Evolutionary conservation across 75 land plant species (phyloP).

Genomic region (Pinus tabuliformis): DNA sequence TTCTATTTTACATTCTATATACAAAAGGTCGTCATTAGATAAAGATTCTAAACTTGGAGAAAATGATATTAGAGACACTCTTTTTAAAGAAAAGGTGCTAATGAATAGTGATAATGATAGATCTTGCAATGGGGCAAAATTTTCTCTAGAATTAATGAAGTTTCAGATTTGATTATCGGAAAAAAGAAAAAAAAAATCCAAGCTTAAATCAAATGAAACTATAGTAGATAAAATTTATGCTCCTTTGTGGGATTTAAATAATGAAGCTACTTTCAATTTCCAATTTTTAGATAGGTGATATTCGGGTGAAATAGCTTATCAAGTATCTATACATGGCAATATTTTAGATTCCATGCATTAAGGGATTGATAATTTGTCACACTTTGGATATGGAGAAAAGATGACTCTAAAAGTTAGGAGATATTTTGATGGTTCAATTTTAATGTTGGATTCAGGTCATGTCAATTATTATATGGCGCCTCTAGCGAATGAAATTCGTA

Average conservation of each 20-base stretch:
- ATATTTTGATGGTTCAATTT: neutral
- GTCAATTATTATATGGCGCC: too few species aligned
- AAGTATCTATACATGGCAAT: neutral
- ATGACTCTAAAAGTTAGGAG: neutral
- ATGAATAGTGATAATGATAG: too few species aligned
- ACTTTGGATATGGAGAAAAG: neutral
- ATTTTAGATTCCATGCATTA: neutral
- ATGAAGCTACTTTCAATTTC: neutral
- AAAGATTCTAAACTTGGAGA: neutral
- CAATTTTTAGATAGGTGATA: neutral
- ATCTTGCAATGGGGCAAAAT: neutral
- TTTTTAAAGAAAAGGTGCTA: neutral
- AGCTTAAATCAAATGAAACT: neutral
- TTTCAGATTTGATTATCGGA: neutral
- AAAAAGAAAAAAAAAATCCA: neutral
- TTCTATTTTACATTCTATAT: neutral
- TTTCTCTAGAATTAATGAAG: neutral
- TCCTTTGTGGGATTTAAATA: conserved; percentile 5
- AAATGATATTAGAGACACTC: neutral
- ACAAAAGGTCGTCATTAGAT: neutral
- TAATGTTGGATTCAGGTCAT: too few species aligned
- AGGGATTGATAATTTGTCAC: neutral
- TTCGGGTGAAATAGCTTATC: neutral
- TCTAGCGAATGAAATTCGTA: too few species aligned
- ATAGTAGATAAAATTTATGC: neutral